Conservation (phyloP, 805 yeast genomes). For the Ogataea wickerhamii region DNA sequence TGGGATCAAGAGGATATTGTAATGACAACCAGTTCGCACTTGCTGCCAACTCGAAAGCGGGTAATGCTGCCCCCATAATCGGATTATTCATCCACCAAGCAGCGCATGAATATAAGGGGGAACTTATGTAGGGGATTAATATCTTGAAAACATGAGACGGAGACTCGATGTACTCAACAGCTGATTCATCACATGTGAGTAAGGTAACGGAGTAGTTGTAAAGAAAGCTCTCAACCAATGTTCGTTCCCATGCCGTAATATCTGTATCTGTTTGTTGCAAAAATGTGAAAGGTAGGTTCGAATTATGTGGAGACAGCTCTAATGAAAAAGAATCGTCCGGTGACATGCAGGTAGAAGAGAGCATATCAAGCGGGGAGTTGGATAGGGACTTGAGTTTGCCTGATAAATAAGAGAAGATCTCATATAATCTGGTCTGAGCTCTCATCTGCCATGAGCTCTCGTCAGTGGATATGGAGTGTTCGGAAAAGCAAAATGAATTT, state of each 20-base stretch:
- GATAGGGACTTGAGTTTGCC: not conserved
- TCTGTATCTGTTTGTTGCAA: not conserved
- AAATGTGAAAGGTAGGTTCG: not conserved
- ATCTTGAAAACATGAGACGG: constrained; percentile 36
- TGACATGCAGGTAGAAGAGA: not conserved
- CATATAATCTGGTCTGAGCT: not conserved
- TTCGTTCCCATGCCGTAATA: constrained; percentile 25
- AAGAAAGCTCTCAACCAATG: constrained; percentile 39
- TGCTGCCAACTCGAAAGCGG: constrained; percentile 34
- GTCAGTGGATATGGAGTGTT: not conserved
- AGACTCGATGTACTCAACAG: constrained; percentile 31
- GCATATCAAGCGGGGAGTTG: not conserved
- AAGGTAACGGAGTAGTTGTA: constrained; percentile 38
- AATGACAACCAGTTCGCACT: constrained; percentile 31
- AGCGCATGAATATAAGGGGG: constrained; percentile 31
- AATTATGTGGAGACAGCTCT: not conserved
- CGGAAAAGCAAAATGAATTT: too few relatives aligned
- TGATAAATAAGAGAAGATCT: not conserved
- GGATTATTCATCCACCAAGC: constrained; percentile 37
- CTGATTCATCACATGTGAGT: constrained; percentile 29
- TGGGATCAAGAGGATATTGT: constrained; percentile 4
- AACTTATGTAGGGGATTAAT: constrained; percentile 25
- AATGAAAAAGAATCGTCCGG: not conserved
- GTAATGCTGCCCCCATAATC: constrained; percentile 35
- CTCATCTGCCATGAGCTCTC: not conserved